These are phyloP conservation scores for Paramecium sexaurelia DNA, from an alignment of 73 alveolate genomes.

Conservation along the genomic window DNA sequence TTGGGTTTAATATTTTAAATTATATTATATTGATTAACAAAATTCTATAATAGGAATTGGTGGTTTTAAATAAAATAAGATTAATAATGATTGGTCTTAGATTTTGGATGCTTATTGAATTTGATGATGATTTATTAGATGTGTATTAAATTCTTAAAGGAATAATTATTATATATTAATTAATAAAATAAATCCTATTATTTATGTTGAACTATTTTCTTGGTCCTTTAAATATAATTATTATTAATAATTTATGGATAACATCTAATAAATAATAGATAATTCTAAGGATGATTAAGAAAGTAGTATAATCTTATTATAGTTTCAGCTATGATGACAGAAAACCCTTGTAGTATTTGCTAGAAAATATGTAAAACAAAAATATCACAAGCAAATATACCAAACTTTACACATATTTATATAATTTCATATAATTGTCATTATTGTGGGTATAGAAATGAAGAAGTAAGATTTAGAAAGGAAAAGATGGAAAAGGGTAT, in stretches of 20 bases:
- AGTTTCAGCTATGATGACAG: constrained; percentile 67
- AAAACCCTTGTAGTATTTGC: constrained; percentile 89
- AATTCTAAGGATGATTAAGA: not conserved
- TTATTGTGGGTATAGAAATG: constrained; percentile 93
- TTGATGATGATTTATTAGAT: no score
- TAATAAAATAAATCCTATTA: no score
- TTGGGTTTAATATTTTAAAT: no score
- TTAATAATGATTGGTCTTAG: no score
- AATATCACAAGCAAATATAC: constrained; percentile 88
- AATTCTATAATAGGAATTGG: no score
- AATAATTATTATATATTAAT: no score
- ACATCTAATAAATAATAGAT: not conserved
- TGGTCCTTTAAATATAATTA: not conserved
- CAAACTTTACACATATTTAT: constrained; percentile 93
- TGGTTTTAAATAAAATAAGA: no score
- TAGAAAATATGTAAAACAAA: constrained; percentile 88
- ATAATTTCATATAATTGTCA: constrained; percentile 92
- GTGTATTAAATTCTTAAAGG: not conserved
- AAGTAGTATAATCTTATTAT: not conserved
- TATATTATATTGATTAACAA: no score
- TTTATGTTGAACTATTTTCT: not conserved
- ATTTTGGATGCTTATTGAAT: no score
- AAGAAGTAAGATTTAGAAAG: constrained; percentile 92
- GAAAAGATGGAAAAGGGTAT: constrained; percentile 89
- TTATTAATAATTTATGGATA: not conserved